These are phyloP conservation scores for Tetrahymena borealis DNA, from an alignment of 73 alveolate species.

Conservation along the genomic window DNA sequence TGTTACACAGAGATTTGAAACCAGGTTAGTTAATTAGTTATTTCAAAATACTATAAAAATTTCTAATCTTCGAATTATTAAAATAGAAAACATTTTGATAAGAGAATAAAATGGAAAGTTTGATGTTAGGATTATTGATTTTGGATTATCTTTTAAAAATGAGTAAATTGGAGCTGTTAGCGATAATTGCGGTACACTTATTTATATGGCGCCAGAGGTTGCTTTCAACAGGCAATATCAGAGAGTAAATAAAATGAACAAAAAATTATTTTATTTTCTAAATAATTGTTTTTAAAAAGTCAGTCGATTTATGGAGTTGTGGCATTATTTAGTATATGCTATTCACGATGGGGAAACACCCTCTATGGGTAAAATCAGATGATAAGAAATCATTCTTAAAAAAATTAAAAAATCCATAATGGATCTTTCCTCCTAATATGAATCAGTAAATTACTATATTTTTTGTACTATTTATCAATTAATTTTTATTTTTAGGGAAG, in stretches of 20 bases:
- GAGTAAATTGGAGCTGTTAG: background rate
- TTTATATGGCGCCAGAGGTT: slow-evolving; percentile 30
- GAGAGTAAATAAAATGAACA: background rate
- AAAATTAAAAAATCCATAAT: background rate
- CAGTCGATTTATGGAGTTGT: slow-evolving; percentile 34
- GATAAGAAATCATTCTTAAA: background rate
- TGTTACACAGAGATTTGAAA: slow-evolving; percentile 8
- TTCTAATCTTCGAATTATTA: background rate
- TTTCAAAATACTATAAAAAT: too few relatives aligned
- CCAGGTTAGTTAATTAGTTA: too few relatives aligned
- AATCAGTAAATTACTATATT: background rate
- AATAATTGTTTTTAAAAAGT: background rate
- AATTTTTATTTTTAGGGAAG: too few relatives aligned
- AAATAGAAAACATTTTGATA: background rate
- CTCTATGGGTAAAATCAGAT: background rate
- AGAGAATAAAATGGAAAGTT: background rate
- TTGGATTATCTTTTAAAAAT: slow-evolving; percentile 13
- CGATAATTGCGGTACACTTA: slow-evolving; percentile 14
- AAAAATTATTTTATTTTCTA: background rate
- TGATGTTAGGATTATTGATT: background rate
- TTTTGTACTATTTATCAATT: too few relatives aligned
- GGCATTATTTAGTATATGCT: slow-evolving; percentile 13
- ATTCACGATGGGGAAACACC: slow-evolving; percentile 4
- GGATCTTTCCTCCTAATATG: slow-evolving; percentile 8
- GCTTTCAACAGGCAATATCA: background rate